Evolutionary conservation across 441 rosid species (phyloP).

Genomic region (Mallotus japonicus): DNA sequence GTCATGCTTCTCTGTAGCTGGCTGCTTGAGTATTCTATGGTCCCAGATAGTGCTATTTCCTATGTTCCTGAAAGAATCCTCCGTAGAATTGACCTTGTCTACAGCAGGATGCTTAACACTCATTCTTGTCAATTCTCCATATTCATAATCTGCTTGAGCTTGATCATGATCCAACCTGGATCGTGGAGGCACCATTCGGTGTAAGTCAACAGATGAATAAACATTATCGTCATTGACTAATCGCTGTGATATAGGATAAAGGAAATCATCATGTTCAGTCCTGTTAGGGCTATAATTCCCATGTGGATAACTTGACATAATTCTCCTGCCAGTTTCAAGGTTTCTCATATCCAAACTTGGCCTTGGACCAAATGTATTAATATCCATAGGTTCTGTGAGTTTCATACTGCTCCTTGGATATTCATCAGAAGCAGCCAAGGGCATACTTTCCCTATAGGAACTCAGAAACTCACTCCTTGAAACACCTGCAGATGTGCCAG

Average conservation of each 20-base stretch:
- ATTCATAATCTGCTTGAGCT: conserved; percentile 32
- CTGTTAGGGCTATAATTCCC: conserved; percentile 32
- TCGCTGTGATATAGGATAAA: conserved; percentile 25
- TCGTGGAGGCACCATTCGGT: conserved; percentile 31
- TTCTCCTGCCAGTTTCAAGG: conserved; percentile 31
- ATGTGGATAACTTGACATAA: conserved; percentile 26
- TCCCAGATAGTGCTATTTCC: conserved; percentile 36
- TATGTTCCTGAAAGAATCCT: conserved; percentile 32
- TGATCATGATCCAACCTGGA: conserved; percentile 36
- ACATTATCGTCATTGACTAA: conserved; percentile 29
- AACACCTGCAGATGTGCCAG: conserved; percentile 36
- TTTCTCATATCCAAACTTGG: conserved; percentile 33
- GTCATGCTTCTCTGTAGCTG: conserved; percentile 33
- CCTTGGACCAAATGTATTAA: conserved; percentile 33
- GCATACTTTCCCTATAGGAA: conserved; percentile 35
- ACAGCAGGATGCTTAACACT: conserved; percentile 29
- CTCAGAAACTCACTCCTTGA: conserved; percentile 33
- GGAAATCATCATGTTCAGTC: conserved; percentile 37
- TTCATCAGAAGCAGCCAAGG: conserved; percentile 38
- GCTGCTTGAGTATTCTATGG: conserved; percentile 32
- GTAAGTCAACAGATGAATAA: conserved; percentile 34
- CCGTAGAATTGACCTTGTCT: conserved; percentile 33
- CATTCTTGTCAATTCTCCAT: conserved; percentile 39
- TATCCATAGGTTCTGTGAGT: conserved; percentile 33
- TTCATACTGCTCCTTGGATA: conserved; percentile 36